phyloP scores from a whole-genome alignment of 176 grass and related monocot species.

The Poa pratensis region DNA sequence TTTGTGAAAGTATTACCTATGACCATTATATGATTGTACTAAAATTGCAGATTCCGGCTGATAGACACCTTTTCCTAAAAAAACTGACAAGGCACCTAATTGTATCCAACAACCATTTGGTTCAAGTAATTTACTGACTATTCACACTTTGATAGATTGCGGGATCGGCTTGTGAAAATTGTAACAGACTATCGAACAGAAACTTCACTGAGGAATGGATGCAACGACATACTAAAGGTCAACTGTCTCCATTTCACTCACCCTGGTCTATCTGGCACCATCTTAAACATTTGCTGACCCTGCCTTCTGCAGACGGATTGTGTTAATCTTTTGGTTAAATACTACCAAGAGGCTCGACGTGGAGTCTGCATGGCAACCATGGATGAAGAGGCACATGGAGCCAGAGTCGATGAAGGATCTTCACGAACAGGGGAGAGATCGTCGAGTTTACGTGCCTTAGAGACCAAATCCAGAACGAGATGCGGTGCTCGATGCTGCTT shows the following conservation, averaged over 20 bases:
- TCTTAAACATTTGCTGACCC: constrained; percentile 22
- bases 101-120: background rate
- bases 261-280: constrained; percentile 27
- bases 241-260: constrained; percentile 29
- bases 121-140: constrained; percentile 8
- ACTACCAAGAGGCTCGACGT: constrained; percentile 81
- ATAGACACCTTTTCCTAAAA: background rate
- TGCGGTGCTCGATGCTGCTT: constrained; percentile 85
- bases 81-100: constrained; percentile 3
- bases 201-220: constrained; percentile 91
- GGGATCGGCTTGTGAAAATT: constrained; percentile 94
- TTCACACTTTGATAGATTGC: constrained; percentile 59
- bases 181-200: constrained; percentile 97
- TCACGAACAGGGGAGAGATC: constrained; percentile 52
- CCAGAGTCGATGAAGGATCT: constrained; percentile 52
- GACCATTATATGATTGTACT: background rate
- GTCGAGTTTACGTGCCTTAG: constrained; percentile 44
- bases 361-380: constrained; percentile 78
- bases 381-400: constrained; percentile 63
- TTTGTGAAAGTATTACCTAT: background rate
- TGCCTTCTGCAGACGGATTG: constrained; percentile 72
- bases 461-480: constrained; percentile 85
- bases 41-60: constrained; percentile 3
- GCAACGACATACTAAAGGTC: constrained; percentile 98
- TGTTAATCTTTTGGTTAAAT: constrained; percentile 95